Base-by-base conservation (phyloP, 2,329 filamentous ascomycete genomes). In the Sporothrix luriei region DNA sequence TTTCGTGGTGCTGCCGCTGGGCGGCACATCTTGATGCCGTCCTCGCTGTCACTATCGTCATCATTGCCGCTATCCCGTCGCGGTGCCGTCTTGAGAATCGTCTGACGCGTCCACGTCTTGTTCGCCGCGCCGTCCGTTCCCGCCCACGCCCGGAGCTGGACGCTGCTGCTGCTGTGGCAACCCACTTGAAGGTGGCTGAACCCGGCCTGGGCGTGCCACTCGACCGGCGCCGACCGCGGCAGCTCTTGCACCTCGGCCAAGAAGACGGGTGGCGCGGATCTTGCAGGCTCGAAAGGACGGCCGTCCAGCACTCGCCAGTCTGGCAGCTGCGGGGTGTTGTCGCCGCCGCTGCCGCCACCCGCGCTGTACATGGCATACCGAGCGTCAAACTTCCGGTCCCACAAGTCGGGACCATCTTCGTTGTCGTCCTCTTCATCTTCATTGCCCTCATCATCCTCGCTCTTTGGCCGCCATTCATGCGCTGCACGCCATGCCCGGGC, bases 141-240 rank as follows among this genome's bases (percentile, higher is more conserved):
- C 2, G 24, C 6, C 24, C 52, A 62, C 11, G 59, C 5, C 14
- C 48, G 66, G 19, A 29, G 4, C 62, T 49, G 40, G 24, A 70
- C 48, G 11, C 69, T 43, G 43, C 69, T 43, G 43, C 26, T 49
- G 10, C 16, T 11, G 19, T 68, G 68, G n/a, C 70, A 67, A 2
- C 66, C 62, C 5, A 71, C 66, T 0, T 19, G 73, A 19, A 79
- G 71, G 38, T 79, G 78, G 14, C 79, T 78, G 7, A 91, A 78
- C 0, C 92, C 91, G 3, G 87, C 76, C 70, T 90, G 86, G 1
- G 84, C 89, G 74, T 92, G 90, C 94, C 94, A 99, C 81, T 99
- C 95, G 13, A 97, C 87, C 49, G 84, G 83, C 38, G 90, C 90
- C 19, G 82, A 83, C 24, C 92, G 86, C 0, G 95, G 95, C 14